phyloP scores from a whole-genome alignment of 1,139 yeast species.

The Magnusiomyces suaveolens region DNA sequence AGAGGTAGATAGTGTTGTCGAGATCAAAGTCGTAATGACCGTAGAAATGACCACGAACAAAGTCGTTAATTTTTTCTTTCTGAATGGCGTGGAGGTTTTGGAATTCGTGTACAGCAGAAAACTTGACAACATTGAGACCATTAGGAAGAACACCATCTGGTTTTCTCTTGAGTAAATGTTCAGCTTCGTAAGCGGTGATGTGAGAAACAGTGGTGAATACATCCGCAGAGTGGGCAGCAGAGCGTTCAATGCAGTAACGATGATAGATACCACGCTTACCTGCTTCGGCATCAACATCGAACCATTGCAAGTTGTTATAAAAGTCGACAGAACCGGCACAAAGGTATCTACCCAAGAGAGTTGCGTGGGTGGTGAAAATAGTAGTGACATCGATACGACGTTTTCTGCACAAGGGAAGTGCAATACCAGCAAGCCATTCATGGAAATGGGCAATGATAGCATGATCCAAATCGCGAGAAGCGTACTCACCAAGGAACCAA shows the following conservation, averaged over 20 bases:
- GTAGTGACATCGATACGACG: constrained; percentile 90
- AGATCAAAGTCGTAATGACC: constrained; percentile 93
- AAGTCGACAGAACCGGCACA: constrained; percentile 97
- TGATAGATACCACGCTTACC: constrained; percentile 97
- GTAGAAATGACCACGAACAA: constrained; percentile 92
- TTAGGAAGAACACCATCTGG: constrained; percentile 98
- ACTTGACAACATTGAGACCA: constrained; percentile 90
- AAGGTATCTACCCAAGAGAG: constrained; percentile 83
- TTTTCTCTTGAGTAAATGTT: constrained; percentile 83
- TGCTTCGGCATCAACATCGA: constrained; percentile 96
- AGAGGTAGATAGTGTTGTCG: constrained; percentile 86
- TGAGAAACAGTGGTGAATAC: constrained; percentile 96
- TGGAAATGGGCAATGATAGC: constrained; percentile 94
- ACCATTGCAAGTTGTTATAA: constrained; percentile 79
- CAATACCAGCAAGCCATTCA: constrained; percentile 98
- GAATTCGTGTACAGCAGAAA: constrained; percentile 95
- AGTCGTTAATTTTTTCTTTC: constrained; percentile 88
- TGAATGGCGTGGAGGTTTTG: constrained; percentile 89
- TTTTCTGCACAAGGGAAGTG: constrained; percentile 83
- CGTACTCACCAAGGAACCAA: constrained; percentile 94
- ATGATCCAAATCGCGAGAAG: constrained; percentile 68
- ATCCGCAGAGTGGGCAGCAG: constrained; percentile 95
- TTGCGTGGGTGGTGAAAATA: constrained; percentile 95
- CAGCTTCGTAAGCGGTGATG: constrained; percentile 91
- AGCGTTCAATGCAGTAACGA: constrained; percentile 91